Evolutionary conservation across 257 asterid species (phyloP).

Genomic region (Solanum pinnatisectum): DNA sequence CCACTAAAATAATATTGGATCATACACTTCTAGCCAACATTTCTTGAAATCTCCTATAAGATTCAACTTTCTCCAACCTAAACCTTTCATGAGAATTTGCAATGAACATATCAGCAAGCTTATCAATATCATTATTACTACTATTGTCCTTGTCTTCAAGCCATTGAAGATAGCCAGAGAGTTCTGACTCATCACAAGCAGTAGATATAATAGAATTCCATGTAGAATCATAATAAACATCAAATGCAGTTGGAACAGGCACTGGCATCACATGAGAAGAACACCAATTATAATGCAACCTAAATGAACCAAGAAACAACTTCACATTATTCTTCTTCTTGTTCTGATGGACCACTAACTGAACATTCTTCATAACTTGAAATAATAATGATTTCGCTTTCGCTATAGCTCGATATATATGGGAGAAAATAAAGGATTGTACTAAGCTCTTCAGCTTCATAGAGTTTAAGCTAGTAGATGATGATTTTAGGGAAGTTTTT

Average conservation of each 20-base stretch:
- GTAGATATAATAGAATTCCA: slow-evolving; percentile 37
- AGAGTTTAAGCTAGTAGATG: slow-evolving; percentile 22
- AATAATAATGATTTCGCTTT: slow-evolving; percentile 43
- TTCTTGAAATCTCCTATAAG: slow-evolving; percentile 74
- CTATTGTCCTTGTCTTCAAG: slow-evolving; percentile 46
- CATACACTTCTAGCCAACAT: slow-evolving; percentile 87
- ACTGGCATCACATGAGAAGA: slow-evolving; percentile 35
- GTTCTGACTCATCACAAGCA: slow-evolving; percentile 16
- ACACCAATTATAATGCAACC: slow-evolving; percentile 88
- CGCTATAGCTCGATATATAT: slow-evolving; percentile 31
- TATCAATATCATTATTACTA: slow-evolving; percentile 45
- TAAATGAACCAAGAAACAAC: slow-evolving; percentile 55
- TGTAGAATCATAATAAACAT: slow-evolving; percentile 34
- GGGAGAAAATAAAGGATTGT: slow-evolving; percentile 54
- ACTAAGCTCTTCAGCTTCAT: slow-evolving; percentile 39
- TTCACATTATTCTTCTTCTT: slow-evolving; percentile 21
- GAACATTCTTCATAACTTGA: slow-evolving; percentile 35
- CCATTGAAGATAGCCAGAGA: slow-evolving; percentile 61
- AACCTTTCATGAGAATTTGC: slow-evolving; percentile 76
- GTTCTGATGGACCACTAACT: slow-evolving; percentile 10
- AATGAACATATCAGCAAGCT: slow-evolving; percentile 79
- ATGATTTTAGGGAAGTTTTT: slow-evolving; percentile 42
- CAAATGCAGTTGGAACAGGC: slow-evolving; percentile 25
- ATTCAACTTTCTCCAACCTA: slow-evolving; percentile 76
- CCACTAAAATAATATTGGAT: neutral